A percentile compares a stretch with the other conserved stretches of the same genome.
These are phyloP conservation scores for Amanita pseudoporphyria DNA, from an alignment of 768 basidiomycete genomes.

Conservation along the genomic window DNA sequence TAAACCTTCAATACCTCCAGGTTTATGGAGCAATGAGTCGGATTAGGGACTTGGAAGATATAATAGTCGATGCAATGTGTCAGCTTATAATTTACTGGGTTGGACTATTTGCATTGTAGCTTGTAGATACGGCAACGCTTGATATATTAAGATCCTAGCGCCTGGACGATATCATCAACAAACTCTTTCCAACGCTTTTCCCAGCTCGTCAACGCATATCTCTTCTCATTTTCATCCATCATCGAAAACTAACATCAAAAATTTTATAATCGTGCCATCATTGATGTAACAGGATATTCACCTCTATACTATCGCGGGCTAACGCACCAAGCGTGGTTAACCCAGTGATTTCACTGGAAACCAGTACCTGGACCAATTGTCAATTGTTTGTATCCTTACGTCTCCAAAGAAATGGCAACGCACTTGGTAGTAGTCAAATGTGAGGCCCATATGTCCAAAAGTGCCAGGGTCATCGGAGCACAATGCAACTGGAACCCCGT, in stretches of 20 bases:
- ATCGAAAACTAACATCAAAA: slow-evolving; percentile 28
- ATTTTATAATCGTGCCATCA: no score
- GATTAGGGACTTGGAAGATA: no score
- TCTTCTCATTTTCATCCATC: slow-evolving; percentile 37
- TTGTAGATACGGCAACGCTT: not conserved
- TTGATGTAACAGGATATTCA: slow-evolving; percentile 14
- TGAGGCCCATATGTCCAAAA: slow-evolving; percentile 71
- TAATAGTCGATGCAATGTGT: no score
- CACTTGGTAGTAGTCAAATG: slow-evolving; percentile 74
- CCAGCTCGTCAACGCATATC: slow-evolving; percentile 32
- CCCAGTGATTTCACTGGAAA: slow-evolving; percentile 57
- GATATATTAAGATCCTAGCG: not conserved
- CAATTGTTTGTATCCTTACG: not conserved
- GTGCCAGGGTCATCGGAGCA: slow-evolving; percentile 70
- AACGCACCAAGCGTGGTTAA: slow-evolving; percentile 51
- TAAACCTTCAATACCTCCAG: not conserved
- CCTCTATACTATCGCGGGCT: slow-evolving; percentile 57
- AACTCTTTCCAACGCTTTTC: slow-evolving; percentile 40
- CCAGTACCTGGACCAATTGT: slow-evolving; percentile 38
- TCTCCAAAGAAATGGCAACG: not conserved
- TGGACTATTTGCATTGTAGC: no score
- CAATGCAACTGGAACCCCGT: slow-evolving; percentile 63
- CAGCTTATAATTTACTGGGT: no score
- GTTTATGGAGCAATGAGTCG: not conserved
- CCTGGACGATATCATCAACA: slow-evolving; percentile 20